Base-by-base conservation (phyloP, 169 alveolate species). In the Plasmodium adleri region DNA sequence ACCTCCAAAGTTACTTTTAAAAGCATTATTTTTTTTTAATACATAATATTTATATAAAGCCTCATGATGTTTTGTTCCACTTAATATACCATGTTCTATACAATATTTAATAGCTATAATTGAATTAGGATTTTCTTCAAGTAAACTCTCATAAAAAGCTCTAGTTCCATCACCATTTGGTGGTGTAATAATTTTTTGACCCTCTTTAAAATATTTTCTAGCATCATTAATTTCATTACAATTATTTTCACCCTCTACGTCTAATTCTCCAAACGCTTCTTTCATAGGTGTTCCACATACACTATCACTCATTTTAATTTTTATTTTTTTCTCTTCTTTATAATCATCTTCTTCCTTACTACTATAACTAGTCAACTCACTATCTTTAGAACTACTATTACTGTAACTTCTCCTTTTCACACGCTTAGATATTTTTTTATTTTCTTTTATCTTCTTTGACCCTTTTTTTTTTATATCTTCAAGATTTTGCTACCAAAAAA, bases 131-230 rank as follows among this genome's bases (percentile, higher is more conserved):
- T 96, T 95, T 70, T 96, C 98, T 26, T 96, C 96, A 56, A 88
- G 93, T 22, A 96, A 90, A 63, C 97, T 94, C 86, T 96, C 98
- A 85, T 96, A 96, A 88, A 96, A 96, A 17, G 97, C 98, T 32
- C 98, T 86, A 2, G 98, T 96, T 1, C 97, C 98, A 71, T 96
- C 98, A 15, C 98, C 98, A 95, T 95, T 96, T 1, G 98, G 98
- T 20, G 98, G 98, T 1, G 98, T 95, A 67, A 96, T 95, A 92
- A 88, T 91, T 52, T 95, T 96, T 73, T 96, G 98, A 0, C 98
- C 98, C 49, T 92, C 95, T 68, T 93, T 95, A 90, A 95, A 95
- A 62, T 88, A 93, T 45, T 90, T 93, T 58, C 94, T 71, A 22
- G 95, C 93, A 87, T 95, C 97, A 32, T 49, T 89, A 10, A 93